Evolutionary conservation across 2,329 filamentous ascomycete species (phyloP), one percentile per base, ranked within the genome.

Genomic region (Fusarium euwallaceae): DNA sequence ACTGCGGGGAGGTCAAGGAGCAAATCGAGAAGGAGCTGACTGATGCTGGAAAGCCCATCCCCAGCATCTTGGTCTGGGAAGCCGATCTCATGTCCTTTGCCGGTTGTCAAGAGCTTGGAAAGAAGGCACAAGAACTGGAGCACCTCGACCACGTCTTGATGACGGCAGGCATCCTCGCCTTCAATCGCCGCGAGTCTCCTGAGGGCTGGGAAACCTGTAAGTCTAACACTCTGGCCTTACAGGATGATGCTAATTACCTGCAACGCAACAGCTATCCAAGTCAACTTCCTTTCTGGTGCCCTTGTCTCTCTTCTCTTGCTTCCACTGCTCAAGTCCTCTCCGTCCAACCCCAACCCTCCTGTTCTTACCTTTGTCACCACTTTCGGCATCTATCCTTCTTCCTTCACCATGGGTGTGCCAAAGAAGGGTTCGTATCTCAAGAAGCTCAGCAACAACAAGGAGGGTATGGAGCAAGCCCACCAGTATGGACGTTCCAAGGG

Each of bases 191-290:
- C 66, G 78, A 80, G 62, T 83, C 82, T 9, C 81, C 82, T 7
- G 82, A 84, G 66, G 82, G 82, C 48, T 84, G 82, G 82, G 82
- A 84, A 78, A 82, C 80, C 1, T 81, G 80, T 81, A 66, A 77
- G 81, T 77, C 22, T 24, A 12, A 6, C 4, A 4, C 34, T 2
- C 11, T 20, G 6, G 9, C n/a, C 12, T 17, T 43, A 7, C 32
- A 59, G 61, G 12, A 37, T 27, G 14, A 12, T 60, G 60, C 59
- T 70, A 48, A 70, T 63, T 10, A 48, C 61, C 45, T 69, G 16
- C 32, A 45, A 72, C 36, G n/a, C 5, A 6, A 67, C 27, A 80
- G 81, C 81, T 0, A 77, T 84, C 4, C 82, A 84, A 72, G 80
- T 83, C 71, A 84, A 84, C 76, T 83, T 78, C 60, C 71, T 84